Evolutionary conservation across 192 early-diverging fungal species (phyloP).

Genomic region (Anaeromyces robustus): DNA sequence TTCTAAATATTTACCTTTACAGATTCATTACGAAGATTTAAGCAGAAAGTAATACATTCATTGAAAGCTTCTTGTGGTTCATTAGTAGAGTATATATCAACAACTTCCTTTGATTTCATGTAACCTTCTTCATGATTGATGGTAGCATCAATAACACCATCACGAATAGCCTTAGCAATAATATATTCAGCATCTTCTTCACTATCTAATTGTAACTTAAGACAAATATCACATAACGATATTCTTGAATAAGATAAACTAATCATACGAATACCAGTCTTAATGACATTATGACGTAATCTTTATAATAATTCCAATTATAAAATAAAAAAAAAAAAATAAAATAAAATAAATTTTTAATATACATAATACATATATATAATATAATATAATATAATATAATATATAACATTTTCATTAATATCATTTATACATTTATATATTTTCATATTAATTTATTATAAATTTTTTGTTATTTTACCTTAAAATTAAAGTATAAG

Average conservation of each 20-base stretch:
- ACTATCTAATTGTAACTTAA: constrained; percentile 91
- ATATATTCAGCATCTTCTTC: constrained; percentile 99
- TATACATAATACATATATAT: too few relatives aligned
- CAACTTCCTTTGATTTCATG: constrained; percentile 85
- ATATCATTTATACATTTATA: too few relatives aligned
- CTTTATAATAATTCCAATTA: constrained; percentile 8
- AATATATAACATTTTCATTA: too few relatives aligned
- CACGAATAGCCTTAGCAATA: constrained; percentile 94
- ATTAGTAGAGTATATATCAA: constrained; percentile 90
- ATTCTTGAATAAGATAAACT: constrained; percentile 91
- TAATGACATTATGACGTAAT: constrained; percentile 98
- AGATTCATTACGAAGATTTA: constrained; percentile 91
- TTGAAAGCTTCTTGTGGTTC: constrained; percentile 94
- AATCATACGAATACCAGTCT: constrained; percentile 95
- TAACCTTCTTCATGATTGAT: constrained; percentile 87
- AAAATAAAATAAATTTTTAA: background rate
- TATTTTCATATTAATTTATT: too few relatives aligned
- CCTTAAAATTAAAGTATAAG: constrained; percentile 77
- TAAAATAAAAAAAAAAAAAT: background rate
- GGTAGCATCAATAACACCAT: constrained; percentile 96
- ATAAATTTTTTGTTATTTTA: background rate
- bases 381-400: too few relatives aligned
- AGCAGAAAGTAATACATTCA: constrained; percentile 83
- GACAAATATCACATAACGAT: constrained; percentile 85
- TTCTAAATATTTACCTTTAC: constrained; percentile 64